phyloP scores from a whole-genome alignment of 2,329 filamentous ascomycete species.

The Lachnellula subtilissima region DNA sequence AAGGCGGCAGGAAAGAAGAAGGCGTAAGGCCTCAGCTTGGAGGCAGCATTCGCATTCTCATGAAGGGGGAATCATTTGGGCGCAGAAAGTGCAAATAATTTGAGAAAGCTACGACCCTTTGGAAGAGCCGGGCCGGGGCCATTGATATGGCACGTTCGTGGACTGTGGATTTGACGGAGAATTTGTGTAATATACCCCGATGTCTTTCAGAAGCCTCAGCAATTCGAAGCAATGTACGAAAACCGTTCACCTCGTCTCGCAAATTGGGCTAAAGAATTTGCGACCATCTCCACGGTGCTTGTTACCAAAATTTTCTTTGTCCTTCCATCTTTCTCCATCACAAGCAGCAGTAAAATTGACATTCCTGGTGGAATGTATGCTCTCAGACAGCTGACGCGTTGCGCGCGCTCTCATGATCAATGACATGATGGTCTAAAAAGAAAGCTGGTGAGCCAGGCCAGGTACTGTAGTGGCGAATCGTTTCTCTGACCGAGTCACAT shows the following conservation, averaged over 20 bases:
- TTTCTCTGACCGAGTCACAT: background rate
- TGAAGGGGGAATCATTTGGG: background rate
- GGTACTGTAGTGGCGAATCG: background rate
- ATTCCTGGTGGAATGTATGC: too few relatives aligned
- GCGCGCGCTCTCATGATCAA: background rate
- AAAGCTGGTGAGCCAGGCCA: too few relatives aligned
- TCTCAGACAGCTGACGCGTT: background rate
- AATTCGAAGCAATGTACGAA: too few relatives aligned
- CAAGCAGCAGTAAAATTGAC: too few relatives aligned
- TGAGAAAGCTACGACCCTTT: background rate
- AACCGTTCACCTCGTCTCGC: too few relatives aligned
- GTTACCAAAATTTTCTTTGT: too few relatives aligned
- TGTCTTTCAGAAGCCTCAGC: too few relatives aligned
- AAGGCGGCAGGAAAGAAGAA: conserved; percentile 85
- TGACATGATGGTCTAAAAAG: background rate
- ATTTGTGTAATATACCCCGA: background rate
- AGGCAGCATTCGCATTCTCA: background rate
- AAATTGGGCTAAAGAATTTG: too few relatives aligned
- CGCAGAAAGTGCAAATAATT: background rate
- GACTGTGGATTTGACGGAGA: background rate
- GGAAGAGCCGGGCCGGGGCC: too few relatives aligned
- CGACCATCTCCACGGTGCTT: too few relatives aligned
- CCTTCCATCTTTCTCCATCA: too few relatives aligned
- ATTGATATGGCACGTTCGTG: background rate
- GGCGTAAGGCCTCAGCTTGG: conserved; percentile 45